Evolutionary conservation across 768 basidiomycete genomes (phyloP).

Genomic region (Trametes sanguinea): DNA sequence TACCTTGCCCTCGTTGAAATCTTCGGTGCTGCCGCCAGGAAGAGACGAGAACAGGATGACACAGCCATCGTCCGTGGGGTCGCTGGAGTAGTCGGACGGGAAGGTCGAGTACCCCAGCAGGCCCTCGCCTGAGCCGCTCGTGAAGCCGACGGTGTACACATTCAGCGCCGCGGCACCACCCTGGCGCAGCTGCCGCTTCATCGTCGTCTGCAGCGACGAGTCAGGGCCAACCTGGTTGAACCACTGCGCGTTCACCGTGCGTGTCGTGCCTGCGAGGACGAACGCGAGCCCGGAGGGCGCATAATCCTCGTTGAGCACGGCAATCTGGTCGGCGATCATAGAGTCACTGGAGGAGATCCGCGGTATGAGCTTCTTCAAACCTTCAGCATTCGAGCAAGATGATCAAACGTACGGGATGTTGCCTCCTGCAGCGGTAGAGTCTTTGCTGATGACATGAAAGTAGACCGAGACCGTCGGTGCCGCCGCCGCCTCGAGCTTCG

Average conservation of each 20-base stretch:
- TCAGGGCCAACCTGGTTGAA: slow-evolving; percentile 46
- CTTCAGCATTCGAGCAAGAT: too few relatives aligned
- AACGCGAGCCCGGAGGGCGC: slow-evolving; percentile 40
- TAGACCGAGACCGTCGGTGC: slow-evolving; percentile 39
- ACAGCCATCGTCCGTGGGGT: slow-evolving; percentile 51
- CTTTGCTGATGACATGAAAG: slow-evolving; percentile 48
- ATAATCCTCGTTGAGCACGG: slow-evolving; percentile 46
- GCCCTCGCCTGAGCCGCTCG: slow-evolving; percentile 40
- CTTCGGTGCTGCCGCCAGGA: slow-evolving; percentile 43
- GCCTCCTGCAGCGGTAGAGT: slow-evolving; percentile 41
- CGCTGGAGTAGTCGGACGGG: slow-evolving; percentile 44
- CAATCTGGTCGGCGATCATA: slow-evolving; percentile 45
- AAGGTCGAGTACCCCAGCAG: slow-evolving; percentile 59
- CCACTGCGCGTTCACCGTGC: slow-evolving; percentile 49
- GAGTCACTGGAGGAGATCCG: slow-evolving; percentile 26
- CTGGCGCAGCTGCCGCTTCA: slow-evolving; percentile 49
- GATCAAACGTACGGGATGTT: slow-evolving; percentile 41
- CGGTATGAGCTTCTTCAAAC: too few relatives aligned
- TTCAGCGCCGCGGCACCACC: slow-evolving; percentile 47
- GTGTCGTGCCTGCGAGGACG: slow-evolving; percentile 43
- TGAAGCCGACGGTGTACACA: slow-evolving; percentile 55
- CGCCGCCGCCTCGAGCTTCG: slow-evolving; percentile 14
- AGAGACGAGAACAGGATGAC: slow-evolving; percentile 37
- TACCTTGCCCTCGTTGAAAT: slow-evolving; percentile 40
- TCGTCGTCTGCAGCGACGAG: slow-evolving; percentile 41